A percentile compares a stretch with the other conserved stretches of the same genome.
phyloP scores from a whole-genome alignment of 202 grass and related monocot species.

The Panicum hallii region DNA sequence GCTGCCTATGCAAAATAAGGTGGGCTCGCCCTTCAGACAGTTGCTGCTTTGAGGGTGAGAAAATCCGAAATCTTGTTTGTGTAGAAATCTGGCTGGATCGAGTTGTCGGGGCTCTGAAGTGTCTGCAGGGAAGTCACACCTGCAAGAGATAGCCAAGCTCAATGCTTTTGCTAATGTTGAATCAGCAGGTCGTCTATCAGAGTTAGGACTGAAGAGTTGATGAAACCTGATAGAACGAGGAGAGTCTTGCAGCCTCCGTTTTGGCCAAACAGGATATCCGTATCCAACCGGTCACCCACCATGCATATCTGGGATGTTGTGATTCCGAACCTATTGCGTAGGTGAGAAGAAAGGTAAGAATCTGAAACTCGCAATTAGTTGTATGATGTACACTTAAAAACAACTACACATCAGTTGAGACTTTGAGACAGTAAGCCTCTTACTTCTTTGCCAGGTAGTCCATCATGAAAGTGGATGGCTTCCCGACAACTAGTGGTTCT shows the following conservation, averaged over 20 bases:
- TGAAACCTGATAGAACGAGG: slow-evolving; percentile 93
- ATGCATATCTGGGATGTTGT: slow-evolving; percentile 98
- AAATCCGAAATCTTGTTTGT: slow-evolving; percentile 92
- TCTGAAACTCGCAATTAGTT: not conserved
- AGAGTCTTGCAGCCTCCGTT: slow-evolving; percentile 98
- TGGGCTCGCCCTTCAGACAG: slow-evolving; percentile 61
- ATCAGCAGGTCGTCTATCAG: not conserved
- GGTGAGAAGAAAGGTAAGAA: slow-evolving; percentile 24
- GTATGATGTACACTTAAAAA: not conserved
- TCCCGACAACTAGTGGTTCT: slow-evolving; percentile 91
- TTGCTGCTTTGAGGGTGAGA: slow-evolving; percentile 75
- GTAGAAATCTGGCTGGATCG: slow-evolving; percentile 94
- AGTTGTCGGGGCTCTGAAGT: slow-evolving; percentile 87
- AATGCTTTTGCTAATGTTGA: slow-evolving; percentile 30
- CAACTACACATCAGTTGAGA: not conserved
- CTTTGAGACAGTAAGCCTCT: slow-evolving; percentile 32
- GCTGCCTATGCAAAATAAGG: slow-evolving; percentile 37
- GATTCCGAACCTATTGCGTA: slow-evolving; percentile 74
- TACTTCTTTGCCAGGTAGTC: slow-evolving; percentile 97
- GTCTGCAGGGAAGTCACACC: slow-evolving; percentile 83
- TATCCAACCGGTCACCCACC: slow-evolving; percentile 95
- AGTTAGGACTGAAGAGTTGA: slow-evolving; percentile 38
- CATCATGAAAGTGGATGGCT: slow-evolving; percentile 99
- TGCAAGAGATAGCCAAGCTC: slow-evolving; percentile 40
- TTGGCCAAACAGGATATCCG: slow-evolving; percentile 96